Base-by-base conservation (phyloP, 2,329 filamentous ascomycete species). In the Sphaerulina vaccinii region DNA sequence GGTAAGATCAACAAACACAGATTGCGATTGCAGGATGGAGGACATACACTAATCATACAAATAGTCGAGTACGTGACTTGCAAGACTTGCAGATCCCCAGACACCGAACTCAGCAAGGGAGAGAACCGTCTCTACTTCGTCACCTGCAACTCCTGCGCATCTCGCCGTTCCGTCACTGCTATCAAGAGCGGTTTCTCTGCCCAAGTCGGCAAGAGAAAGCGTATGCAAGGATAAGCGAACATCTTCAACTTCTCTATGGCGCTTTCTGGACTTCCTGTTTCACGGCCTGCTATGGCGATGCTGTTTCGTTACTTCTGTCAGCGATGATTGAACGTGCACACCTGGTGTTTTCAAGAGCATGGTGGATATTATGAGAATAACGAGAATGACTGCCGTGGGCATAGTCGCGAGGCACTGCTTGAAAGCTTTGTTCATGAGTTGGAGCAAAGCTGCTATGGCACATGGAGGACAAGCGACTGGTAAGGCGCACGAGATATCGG, bases 121-220 rank as follows among this genome's bases (percentile, higher is more conserved):
- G 93, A 99, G 77, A 99, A 97, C 81, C 88, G 93, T 78, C 81
- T 99, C 60, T 96, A 95, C 79, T 99, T 97, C 79, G 90, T 99
- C 70, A 96, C 91, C 55, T 96, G 92, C 84, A 96, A 93, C 77
- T 77, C 73, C 43, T 80, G 78, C 63, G 76, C 76, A 50, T 77
- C 74, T 40, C 69, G 92, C 75, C 87, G 91, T 71, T 90, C 85
- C 68, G 92, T 97, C 71, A 90, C 90, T 55, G 91, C 93, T 63
- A 99, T 99, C 87, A 99, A 99, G 86, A 96, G 90, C 57, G 93
- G 93, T 90, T 99, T 99, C 90, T 95, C 91, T 68, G 93, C 93
- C 74, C 93, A 97, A 78, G 88, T 99, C 74, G 93, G 93, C 73
- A 96, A 96, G 87, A 87, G 93, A 82, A 93, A 85, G 81, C 95